phyloP scores from a whole-genome alignment of 345 rosid species.

The Moricandia arvensis region DNA sequence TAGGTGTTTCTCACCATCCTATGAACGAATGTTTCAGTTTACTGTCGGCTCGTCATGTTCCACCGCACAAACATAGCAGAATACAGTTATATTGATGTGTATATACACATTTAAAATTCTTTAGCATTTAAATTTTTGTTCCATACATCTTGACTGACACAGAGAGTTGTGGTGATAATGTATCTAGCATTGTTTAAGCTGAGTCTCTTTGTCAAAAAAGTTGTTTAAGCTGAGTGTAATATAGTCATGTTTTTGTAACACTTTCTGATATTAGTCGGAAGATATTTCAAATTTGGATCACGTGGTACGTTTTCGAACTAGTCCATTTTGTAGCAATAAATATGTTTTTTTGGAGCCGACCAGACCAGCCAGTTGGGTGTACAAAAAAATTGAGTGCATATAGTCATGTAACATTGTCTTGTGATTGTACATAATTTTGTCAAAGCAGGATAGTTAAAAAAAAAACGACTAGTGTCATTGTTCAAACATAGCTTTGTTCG shows the following conservation, averaged over 20 bases:
- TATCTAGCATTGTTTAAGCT: background rate
- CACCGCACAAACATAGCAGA: slow-evolving; percentile 10
- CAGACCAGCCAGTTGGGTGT: no score
- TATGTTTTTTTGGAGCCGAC: no score
- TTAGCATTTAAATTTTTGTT: background rate
- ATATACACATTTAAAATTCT: background rate
- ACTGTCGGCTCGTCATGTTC: slow-evolving; percentile 17
- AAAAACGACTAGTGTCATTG: no score
- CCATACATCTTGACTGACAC: background rate
- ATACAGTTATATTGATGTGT: background rate
- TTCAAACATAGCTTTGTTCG: no score
- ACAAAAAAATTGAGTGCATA: no score
- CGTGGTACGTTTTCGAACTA: no score
- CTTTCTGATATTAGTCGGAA: background rate
- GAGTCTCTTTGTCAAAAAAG: no score
- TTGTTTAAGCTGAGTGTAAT: background rate
- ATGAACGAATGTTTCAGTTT: slow-evolving; percentile 8
- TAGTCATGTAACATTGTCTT: background rate
- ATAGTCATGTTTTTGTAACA: background rate
- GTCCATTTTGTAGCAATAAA: no score
- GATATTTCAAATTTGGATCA: no score
- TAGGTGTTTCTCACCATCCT: slow-evolving; percentile 7
- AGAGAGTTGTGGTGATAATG: background rate
- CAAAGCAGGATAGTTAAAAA: no score
- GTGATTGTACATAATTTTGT: no score